Base-by-base conservation (phyloP, 257 asterid species). In the Striga asiatica region DNA sequence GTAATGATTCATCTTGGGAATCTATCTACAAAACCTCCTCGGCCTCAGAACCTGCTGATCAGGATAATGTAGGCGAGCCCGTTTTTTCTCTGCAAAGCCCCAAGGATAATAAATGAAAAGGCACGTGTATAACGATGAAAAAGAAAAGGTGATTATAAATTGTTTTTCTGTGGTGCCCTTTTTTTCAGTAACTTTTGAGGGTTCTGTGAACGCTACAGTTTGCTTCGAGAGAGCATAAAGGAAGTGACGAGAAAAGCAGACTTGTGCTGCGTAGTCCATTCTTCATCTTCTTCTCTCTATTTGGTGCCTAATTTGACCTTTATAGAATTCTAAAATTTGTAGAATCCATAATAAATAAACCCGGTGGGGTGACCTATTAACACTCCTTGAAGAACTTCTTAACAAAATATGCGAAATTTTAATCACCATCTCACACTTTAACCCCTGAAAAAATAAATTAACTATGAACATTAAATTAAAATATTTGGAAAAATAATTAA, bases 31-130 rank as follows among this genome's bases (percentile, higher is more conserved):
- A 43, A 19, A 48, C 63, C 31, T 54, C 62, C 28, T n/a, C n/a
- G n/a, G n/a, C n/a, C n/a, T n/a, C n/a, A n/a, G 31, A 57, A 14
- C 41, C 31, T 12, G 65, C 65, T 20, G 69, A 19, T 14, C 60
- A 32, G 22, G 69, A 57, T 45, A 67, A 14, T 43, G 28, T 8
- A 19, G 58, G 65, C 12, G 74, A 66, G 21, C 64, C 74, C 17
- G 58, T 64, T 41, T 74, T 78, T 67, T 71, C 75, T 0, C 71
- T 72, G 2, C 81, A 69, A 65, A 71, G 69, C 66, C 76, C 56
- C 17, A 64, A 55, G 17, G 52, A 46, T 20, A 48, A 60, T 32
- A 64, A 60, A 19, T 50, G 7, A 19, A 29, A 9, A 57, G 5
- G 12, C 21, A 16, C 5, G 34, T n/a, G n/a, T n/a, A n/a, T n/a